These are phyloP conservation scores for Neurospora sp. DNA, from an alignment of 495 filamentous ascomycete species.

Conservation along the genomic window DNA sequence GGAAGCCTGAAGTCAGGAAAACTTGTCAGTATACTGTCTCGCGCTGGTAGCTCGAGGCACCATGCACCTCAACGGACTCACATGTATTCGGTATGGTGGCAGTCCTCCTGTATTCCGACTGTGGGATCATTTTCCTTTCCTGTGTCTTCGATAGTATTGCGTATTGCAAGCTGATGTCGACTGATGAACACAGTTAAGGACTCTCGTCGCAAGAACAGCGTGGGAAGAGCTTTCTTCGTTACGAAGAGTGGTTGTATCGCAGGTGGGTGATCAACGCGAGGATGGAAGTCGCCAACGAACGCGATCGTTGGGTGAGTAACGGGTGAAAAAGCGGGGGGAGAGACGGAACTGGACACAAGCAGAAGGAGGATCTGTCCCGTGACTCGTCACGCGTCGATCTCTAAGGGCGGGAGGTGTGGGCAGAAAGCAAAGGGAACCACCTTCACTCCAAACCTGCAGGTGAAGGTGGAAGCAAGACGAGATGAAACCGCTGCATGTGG, in stretches of 20 bases:
- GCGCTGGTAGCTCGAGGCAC: too few species aligned
- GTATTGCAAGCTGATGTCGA: too few species aligned
- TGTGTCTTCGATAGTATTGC: not conserved
- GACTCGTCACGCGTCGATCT: not conserved
- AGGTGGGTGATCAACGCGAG: too few species aligned
- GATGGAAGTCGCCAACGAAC: not conserved
- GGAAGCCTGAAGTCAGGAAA: not conserved
- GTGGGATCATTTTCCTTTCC: not conserved
- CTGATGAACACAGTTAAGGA: too few species aligned
- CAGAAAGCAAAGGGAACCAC: not conserved
- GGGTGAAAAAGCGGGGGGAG: not conserved
- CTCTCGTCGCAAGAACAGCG: too few species aligned
- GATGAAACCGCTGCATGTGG: not conserved
- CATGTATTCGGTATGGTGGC: not conserved
- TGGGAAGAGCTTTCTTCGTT: too few species aligned
- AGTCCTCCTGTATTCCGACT: too few species aligned
- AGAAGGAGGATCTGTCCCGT: not conserved
- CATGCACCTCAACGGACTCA: not conserved
- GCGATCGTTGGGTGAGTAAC: not conserved
- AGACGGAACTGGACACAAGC: not conserved
- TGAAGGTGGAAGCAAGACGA: not conserved
- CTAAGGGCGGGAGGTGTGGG: not conserved
- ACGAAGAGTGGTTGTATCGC: too few species aligned
- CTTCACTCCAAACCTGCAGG: not conserved
- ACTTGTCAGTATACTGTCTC: too few species aligned